Conservation (phyloP, 1,284 basidiomycete species). For the Cutaneotrichosporon sp. region DNA sequence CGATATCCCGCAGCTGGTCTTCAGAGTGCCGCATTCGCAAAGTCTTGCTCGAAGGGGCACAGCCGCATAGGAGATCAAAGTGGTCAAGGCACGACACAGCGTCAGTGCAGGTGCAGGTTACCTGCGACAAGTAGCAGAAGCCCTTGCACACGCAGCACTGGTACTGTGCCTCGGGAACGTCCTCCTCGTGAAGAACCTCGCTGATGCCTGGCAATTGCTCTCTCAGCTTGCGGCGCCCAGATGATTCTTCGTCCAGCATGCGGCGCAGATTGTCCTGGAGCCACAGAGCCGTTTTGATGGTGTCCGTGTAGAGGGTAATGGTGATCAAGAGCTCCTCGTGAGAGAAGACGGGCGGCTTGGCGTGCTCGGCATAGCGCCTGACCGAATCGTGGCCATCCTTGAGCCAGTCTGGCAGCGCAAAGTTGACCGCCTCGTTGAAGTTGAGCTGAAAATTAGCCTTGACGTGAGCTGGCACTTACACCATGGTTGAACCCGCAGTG, state of each 20-base stretch:
- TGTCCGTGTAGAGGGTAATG: slow-evolving; percentile 86
- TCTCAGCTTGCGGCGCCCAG: slow-evolving; percentile 61
- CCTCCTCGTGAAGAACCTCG: slow-evolving; percentile 73
- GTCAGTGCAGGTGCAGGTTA: slow-evolving; percentile 73
- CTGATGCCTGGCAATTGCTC: slow-evolving; percentile 58
- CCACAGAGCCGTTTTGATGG: slow-evolving; percentile 93
- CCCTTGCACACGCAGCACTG: slow-evolving; percentile 91
- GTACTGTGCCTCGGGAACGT: slow-evolving; percentile 87
- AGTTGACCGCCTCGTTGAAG: slow-evolving; percentile 99
- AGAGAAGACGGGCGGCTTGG: slow-evolving; percentile 94
- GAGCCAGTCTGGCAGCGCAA: slow-evolving; percentile 95
- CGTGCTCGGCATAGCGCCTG: slow-evolving; percentile 79
- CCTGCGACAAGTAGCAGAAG: slow-evolving; percentile 93
- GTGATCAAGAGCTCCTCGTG: slow-evolving; percentile 96
- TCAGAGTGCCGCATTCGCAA: slow-evolving; percentile 82
- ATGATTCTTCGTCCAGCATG: slow-evolving; percentile 84
- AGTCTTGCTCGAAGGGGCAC: slow-evolving; percentile 61
- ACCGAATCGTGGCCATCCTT: slow-evolving; percentile 82
- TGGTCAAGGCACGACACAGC: slow-evolving; percentile 85
- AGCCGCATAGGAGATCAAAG: slow-evolving; percentile 71
- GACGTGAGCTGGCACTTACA: slow-evolving; percentile 51
- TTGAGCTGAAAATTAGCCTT: slow-evolving; percentile 65
- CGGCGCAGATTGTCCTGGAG: slow-evolving; percentile 76
- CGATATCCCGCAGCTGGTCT: slow-evolving; percentile 68
- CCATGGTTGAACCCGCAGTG: slow-evolving; percentile 99